Conservation (phyloP, 805 yeast species). For the Diddensiella transvaalensis region DNA sequence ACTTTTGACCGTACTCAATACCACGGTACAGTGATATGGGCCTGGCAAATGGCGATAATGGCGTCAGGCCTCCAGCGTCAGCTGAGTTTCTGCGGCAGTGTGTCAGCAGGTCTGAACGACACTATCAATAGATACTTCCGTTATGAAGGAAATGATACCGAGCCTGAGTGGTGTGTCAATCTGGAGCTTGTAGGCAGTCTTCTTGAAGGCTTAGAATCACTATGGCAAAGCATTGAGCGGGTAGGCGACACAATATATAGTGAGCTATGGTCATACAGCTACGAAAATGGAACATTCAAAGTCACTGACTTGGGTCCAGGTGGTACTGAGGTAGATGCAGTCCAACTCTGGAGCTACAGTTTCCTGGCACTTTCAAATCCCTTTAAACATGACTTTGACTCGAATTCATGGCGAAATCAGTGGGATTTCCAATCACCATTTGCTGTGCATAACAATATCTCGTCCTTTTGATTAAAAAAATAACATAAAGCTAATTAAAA, state of each 20-base stretch:
- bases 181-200: slow-evolving; percentile 4
- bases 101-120: not conserved
- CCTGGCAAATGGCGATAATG: slow-evolving; percentile 11
- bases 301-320: slow-evolving; percentile 8
- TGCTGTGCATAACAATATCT: too few relatives aligned
- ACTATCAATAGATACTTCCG: slow-evolving; percentile 1
- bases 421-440: too few relatives aligned
- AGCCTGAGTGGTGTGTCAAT: slow-evolving; percentile 8
- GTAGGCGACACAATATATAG: slow-evolving; percentile 8
- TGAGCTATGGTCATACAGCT: slow-evolving; percentile 11
- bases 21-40: slow-evolving; percentile 11
- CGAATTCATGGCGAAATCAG: too few relatives aligned
- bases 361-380: slow-evolving; percentile 9
- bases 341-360: slow-evolving; percentile 12
- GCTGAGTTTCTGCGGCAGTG: slow-evolving; percentile 3
- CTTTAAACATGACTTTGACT: too few relatives aligned
- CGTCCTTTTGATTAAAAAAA: too few relatives aligned
- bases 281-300: not conserved
- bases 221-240: slow-evolving; percentile 11
- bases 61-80: slow-evolving; percentile 6
- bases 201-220: slow-evolving; percentile 7
- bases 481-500: too few relatives aligned
- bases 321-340: slow-evolving; percentile 10
- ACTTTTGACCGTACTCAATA: slow-evolving; percentile 8
- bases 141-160: not conserved